A percentile compares a stretch with the other conserved stretches of the same genome.
Conservation (phyloP, 2,329 filamentous ascomycete genomes). For the Paradendryphiella salina region DNA sequence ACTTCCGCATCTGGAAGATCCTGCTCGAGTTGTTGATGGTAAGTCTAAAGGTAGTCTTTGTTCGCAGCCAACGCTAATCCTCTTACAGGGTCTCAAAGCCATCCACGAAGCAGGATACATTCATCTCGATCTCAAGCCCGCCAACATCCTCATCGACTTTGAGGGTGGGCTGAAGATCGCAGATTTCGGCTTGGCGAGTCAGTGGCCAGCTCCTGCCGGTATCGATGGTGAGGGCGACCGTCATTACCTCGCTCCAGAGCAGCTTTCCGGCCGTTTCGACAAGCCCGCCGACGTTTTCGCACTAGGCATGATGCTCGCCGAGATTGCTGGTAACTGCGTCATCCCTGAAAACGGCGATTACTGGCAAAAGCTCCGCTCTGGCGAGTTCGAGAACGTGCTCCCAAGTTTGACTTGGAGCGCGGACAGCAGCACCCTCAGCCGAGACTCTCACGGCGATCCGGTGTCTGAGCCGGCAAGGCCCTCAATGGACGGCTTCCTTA, state of each 20-base stretch:
- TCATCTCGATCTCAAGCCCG: conserved; percentile 82
- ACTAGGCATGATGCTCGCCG: conserved; percentile 89
- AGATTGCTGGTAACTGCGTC: conserved; percentile 91
- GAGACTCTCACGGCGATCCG: conserved; percentile 64
- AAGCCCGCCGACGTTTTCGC: conserved; percentile 94
- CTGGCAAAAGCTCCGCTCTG: conserved; percentile 87
- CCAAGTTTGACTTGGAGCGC: conserved; percentile 83
- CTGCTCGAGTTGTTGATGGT: conserved; percentile 82
- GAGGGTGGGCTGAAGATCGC: conserved; percentile 82
- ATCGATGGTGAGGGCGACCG: conserved; percentile 93
- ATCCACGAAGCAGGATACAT: conserved; percentile 88
- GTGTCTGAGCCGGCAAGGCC: conserved; percentile 26
- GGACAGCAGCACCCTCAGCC: conserved; percentile 66
- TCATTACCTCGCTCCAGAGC: conserved; percentile 93
- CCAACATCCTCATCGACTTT: conserved; percentile 80
- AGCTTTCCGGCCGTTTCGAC: conserved; percentile 82
- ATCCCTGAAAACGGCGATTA: conserved; percentile 89
- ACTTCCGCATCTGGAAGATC: conserved; percentile 99
- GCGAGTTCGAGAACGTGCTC: conserved; percentile 79
- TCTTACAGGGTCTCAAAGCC: conserved; percentile 74
- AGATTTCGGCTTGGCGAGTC: conserved; percentile 80
- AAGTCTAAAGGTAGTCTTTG: conserved; percentile 47
- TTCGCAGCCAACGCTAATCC: conserved; percentile 27
- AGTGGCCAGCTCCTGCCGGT: conserved; percentile 73
- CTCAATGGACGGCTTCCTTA: conserved; percentile 32